Evolutionary conservation across 2,329 filamentous ascomycete genomes (phyloP).

Genomic region (Colletotrichum gigasporum): DNA sequence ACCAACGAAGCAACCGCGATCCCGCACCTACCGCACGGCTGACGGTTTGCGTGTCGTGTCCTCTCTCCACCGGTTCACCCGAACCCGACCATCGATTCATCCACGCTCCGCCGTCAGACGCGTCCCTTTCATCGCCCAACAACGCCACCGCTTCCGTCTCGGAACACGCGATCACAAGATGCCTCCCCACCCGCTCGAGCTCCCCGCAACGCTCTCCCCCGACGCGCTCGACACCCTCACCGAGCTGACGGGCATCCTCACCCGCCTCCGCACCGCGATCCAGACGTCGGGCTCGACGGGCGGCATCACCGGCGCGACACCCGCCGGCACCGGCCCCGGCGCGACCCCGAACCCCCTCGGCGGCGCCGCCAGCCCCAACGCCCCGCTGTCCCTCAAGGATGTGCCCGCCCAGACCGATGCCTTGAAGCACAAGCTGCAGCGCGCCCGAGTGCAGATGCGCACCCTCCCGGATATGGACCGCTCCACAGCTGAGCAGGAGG

Average conservation of each 20-base stretch:
- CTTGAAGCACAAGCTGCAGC: conserved; percentile 85
- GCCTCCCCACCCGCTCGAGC: conserved; percentile 53
- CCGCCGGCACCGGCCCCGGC: conserved; percentile 39
- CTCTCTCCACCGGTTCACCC: neutral
- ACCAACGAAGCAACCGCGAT: neutral
- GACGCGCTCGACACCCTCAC: conserved; percentile 88
- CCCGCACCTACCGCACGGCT: conserved; percentile 13
- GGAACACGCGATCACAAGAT: neutral
- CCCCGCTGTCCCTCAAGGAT: conserved; percentile 70
- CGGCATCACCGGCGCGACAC: conserved; percentile 49
- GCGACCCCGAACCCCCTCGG: conserved; percentile 40
- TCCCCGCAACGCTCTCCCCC: conserved; percentile 75
- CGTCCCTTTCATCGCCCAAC: neutral
- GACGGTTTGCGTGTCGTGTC: neutral
- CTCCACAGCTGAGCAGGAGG: conserved; percentile 73
- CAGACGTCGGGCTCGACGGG: conserved; percentile 48
- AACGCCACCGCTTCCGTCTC: neutral
- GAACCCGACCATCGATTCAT: neutral
- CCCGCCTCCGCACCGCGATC: conserved; percentile 70
- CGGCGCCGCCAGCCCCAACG: conserved; percentile 43
- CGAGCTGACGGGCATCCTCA: conserved; percentile 80
- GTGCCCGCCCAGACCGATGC: conserved; percentile 80
- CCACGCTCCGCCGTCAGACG: neutral
- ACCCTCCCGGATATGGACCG: conserved; percentile 76
- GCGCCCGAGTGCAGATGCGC: conserved; percentile 73